phyloP scores from a whole-genome alignment of 352 stramenopile genomes.

The Phytopythium boreale region DNA sequence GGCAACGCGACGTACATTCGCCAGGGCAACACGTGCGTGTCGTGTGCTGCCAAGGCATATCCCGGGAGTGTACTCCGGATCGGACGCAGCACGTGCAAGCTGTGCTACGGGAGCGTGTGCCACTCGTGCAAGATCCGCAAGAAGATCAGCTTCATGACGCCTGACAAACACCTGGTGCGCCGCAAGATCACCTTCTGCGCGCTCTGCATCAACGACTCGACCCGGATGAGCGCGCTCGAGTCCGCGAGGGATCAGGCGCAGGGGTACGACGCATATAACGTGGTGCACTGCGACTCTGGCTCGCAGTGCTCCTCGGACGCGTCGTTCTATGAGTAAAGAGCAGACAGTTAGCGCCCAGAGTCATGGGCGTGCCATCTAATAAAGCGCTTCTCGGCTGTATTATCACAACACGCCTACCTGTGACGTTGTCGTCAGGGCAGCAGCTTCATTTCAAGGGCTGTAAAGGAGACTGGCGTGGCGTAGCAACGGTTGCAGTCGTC shows the following conservation, averaged over 20 bases:
- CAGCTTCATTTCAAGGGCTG: too few species aligned
- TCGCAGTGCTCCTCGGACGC: conserved; percentile 24
- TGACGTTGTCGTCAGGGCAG: too few species aligned
- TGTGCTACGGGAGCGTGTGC: conserved; percentile 29
- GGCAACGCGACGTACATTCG: conserved; percentile 4
- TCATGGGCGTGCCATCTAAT: neutral
- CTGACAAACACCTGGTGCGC: conserved; percentile 17
- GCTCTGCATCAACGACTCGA: conserved; percentile 19
- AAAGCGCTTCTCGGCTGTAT: neutral
- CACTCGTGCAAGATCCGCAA: conserved; percentile 30
- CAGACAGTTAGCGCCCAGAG: neutral
- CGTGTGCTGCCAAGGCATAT: conserved; percentile 12
- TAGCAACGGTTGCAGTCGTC: too few species aligned
- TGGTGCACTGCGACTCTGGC: conserved; percentile 19
- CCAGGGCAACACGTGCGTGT: conserved; percentile 14
- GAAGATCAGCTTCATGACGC: conserved; percentile 33
- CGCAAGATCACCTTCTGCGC: conserved; percentile 32
- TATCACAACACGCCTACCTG: neutral
- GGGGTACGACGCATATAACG: conserved; percentile 24
- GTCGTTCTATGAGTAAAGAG: conserved; percentile 5
- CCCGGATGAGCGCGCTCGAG: conserved; percentile 17
- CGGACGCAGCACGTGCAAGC: conserved; percentile 21
- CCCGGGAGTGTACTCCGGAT: conserved; percentile 1
- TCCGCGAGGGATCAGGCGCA: conserved; percentile 22
- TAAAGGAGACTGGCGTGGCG: too few species aligned